A percentile compares a stretch with the other conserved stretches of the same genome.
Evolutionary conservation across 2,329 filamentous ascomycete genomes (phyloP).

Genomic region (Colletotrichum destructivum): DNA sequence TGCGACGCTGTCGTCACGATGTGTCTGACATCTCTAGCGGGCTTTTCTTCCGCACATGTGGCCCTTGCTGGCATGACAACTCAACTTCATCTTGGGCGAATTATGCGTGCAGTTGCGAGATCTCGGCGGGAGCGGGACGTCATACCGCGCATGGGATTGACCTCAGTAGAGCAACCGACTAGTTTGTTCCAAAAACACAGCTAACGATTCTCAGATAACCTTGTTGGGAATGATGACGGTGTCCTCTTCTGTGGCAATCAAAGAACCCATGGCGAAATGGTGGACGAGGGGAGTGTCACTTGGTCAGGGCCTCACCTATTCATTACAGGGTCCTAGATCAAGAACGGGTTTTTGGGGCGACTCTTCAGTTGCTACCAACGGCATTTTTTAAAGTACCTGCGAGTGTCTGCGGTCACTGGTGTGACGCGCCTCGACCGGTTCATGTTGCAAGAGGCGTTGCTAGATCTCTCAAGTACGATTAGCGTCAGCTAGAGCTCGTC

Average conservation of each 20-base stretch:
- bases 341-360: no score
- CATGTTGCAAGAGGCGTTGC: no score
- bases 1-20: neutral
- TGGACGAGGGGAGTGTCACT: neutral
- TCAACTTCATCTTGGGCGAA: neutral
- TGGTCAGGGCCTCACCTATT: neutral
- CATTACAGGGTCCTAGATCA: neutral
- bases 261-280: neutral
- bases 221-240: slow-evolving; percentile 2
- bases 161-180: neutral
- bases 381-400: no score
- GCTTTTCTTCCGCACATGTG: neutral
- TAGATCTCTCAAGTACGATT: no score
- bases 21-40: neutral
- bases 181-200: neutral
- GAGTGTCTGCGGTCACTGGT: no score
- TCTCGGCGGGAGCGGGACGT: neutral
- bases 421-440: no score
- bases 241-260: neutral
- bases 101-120: slow-evolving; percentile 5
- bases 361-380: no score
- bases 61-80: neutral
- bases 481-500: no score
- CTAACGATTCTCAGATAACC: neutral
- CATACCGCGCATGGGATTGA: neutral